These are phyloP conservation scores for Ascochyta viciae-villosae DNA, from an alignment of 2,329 filamentous ascomycete species.

Conservation along the genomic window DNA sequence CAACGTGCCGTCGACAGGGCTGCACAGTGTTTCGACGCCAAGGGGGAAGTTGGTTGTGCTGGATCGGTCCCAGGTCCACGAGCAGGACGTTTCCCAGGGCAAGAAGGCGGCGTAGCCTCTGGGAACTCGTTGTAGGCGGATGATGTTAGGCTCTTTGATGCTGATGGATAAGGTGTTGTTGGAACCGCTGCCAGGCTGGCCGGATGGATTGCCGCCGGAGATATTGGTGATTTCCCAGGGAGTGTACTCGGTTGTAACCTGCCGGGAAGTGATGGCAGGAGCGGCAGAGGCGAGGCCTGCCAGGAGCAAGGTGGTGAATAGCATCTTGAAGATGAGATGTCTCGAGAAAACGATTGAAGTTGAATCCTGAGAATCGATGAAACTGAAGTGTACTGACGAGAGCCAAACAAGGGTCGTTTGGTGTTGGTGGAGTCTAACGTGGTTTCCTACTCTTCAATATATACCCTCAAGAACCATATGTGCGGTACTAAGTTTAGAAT, in stretches of 20 bases:
- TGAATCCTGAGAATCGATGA: too few species aligned
- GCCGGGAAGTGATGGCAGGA: not conserved
- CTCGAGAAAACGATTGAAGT: not conserved
- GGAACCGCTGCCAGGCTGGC: not conserved
- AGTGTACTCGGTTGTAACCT: not conserved
- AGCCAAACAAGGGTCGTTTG: too few species aligned
- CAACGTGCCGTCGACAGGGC: not conserved
- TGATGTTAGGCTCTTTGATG: slow-evolving; percentile 7
- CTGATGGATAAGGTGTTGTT: not conserved
- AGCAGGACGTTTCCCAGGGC: not conserved
- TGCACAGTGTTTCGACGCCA: not conserved
- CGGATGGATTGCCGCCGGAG: not conserved
- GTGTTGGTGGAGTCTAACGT: too few species aligned
- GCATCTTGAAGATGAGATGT: not conserved
- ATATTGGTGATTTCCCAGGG: slow-evolving; percentile 8
- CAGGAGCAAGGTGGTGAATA: slow-evolving; percentile 5
- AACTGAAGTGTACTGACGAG: too few species aligned
- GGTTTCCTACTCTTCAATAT: not conserved
- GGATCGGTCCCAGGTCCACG: slow-evolving; percentile 2
- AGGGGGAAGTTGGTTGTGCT: not conserved
- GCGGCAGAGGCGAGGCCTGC: slow-evolving; percentile 3
- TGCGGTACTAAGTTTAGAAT: not conserved
- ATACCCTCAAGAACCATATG: not conserved
- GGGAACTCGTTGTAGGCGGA: not conserved
- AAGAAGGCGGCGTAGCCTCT: slow-evolving; percentile 1